These are phyloP conservation scores for Pseudozyma thailandica DNA, from an alignment of 1,284 basidiomycete species.

Conservation along the genomic window DNA sequence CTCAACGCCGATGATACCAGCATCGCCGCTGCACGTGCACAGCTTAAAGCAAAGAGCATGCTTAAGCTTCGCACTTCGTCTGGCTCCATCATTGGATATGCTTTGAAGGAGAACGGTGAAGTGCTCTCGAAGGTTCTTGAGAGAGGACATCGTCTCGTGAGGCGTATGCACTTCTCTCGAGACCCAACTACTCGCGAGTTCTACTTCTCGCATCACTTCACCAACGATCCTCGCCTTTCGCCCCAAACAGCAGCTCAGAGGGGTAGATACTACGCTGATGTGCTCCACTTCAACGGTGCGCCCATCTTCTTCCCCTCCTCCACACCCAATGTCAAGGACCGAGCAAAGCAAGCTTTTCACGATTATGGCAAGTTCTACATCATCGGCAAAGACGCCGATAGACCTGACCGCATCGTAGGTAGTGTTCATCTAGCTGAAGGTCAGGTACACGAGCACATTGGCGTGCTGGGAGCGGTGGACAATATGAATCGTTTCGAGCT, in stretches of 20 bases:
- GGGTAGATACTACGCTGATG: slow-evolving; percentile 2
- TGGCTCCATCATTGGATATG: background rate
- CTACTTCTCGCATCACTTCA: background rate
- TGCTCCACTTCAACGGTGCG: slow-evolving; percentile 2
- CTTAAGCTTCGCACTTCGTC: slow-evolving; percentile 1
- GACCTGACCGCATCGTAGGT: too few relatives aligned
- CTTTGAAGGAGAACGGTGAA: background rate
- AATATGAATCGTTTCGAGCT: too few relatives aligned
- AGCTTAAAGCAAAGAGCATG: background rate
- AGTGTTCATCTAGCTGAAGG: too few relatives aligned
- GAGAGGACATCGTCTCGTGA: background rate
- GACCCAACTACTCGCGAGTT: too few relatives aligned
- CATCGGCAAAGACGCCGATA: slow-evolving; percentile 4
- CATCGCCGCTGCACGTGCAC: background rate
- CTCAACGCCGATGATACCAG: background rate
- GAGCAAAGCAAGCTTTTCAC: background rate
- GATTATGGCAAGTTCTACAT: slow-evolving; percentile 7
- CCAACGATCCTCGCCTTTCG: too few relatives aligned
- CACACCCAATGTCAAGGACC: background rate
- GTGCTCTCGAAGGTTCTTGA: background rate
- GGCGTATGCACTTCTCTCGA: background rate
- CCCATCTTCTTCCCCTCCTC: slow-evolving; percentile 8
- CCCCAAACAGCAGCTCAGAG: background rate
- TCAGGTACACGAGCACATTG: too few relatives aligned
- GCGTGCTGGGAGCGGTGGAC: too few relatives aligned